These are phyloP conservation scores for Leucocoprinus birnbaumii DNA, from an alignment of 768 basidiomycete species.

Conservation along the genomic window DNA sequence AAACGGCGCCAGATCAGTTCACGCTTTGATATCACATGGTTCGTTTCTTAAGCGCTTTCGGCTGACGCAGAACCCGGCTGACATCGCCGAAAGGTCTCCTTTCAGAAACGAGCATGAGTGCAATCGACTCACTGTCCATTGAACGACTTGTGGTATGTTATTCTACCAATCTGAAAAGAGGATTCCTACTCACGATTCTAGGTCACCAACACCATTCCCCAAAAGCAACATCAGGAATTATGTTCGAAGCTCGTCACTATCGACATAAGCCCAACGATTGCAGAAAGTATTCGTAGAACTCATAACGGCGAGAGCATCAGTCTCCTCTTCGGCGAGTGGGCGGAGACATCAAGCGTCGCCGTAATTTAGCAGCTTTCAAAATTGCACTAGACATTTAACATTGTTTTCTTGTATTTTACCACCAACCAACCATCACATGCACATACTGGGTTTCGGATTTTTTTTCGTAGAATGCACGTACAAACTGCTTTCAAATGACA, in stretches of 20 bases:
- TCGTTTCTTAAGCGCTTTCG: conserved; percentile 11
- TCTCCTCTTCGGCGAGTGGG: conserved; percentile 82
- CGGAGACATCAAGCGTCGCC: conserved; percentile 44
- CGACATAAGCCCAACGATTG: conserved; percentile 88
- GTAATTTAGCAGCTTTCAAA: conserved; percentile 25
- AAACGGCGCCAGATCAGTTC: conserved; percentile 82
- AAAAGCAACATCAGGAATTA: conserved; percentile 57
- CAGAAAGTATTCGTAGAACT: conserved; percentile 93
- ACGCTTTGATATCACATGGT: conserved; percentile 95
- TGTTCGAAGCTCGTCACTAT: conserved; percentile 83
- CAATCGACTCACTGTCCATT: conserved; percentile 71
- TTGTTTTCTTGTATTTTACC: conserved; percentile 5
- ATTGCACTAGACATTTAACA: background rate
- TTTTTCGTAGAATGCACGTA: background rate
- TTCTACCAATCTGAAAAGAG: background rate
- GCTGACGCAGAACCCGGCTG: conserved; percentile 13
- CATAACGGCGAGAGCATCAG: conserved; percentile 95
- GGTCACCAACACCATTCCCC: conserved; percentile 96
- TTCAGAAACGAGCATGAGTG: conserved; percentile 69
- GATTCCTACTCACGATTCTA: conserved; percentile 22
- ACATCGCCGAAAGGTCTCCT: conserved; percentile 56
- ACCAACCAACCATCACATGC: too few relatives aligned
- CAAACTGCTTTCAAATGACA: too few relatives aligned
- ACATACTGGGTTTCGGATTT: background rate
- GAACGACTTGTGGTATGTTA: conserved; percentile 80